Evolutionary conservation across 169 alveolate species (phyloP).

Genomic region (Perkinsus chesapeaki): DNA sequence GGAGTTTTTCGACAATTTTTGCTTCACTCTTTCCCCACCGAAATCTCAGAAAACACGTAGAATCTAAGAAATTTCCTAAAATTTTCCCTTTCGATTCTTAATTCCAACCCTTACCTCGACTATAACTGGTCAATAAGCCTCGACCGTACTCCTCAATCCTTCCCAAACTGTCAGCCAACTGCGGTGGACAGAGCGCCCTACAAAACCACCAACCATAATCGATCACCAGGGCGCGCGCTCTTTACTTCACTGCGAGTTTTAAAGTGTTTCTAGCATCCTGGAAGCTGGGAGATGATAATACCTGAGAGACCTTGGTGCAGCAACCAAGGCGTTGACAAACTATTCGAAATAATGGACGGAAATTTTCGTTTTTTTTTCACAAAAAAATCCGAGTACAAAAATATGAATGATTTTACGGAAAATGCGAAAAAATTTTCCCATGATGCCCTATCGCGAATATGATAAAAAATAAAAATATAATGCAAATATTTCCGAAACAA

Average conservation of each 20-base stretch:
- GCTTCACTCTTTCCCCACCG: too few relatives aligned
- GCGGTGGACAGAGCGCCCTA: neutral
- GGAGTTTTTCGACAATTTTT: too few relatives aligned
- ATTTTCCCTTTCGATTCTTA: neutral
- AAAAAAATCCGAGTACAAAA: too few relatives aligned
- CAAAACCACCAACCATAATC: neutral
- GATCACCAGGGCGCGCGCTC: constrained; percentile 2
- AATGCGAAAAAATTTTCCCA: too few relatives aligned
- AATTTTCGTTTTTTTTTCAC: too few relatives aligned
- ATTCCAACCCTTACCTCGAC: neutral
- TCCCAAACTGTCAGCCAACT: neutral
- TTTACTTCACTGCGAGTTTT: neutral
- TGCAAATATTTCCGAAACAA: too few relatives aligned
- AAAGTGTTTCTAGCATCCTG: neutral
- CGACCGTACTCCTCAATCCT: neutral
- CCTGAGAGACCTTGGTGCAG: neutral
- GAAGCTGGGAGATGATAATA: neutral
- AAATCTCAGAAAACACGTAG: too few relatives aligned
- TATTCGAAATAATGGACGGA: too few relatives aligned
- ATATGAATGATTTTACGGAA: too few relatives aligned
- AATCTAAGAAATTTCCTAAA: neutral
- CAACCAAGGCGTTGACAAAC: neutral
- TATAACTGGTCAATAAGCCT: neutral
- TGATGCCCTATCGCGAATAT: too few relatives aligned
- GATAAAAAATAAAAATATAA: too few relatives aligned